Percentiles rank a stretch among this genome's conserved stretches.
Evolutionary conservation across 1,284 basidiomycete genomes (phyloP).

Genomic region (Cutaneotrichosporon daszewskae): DNA sequence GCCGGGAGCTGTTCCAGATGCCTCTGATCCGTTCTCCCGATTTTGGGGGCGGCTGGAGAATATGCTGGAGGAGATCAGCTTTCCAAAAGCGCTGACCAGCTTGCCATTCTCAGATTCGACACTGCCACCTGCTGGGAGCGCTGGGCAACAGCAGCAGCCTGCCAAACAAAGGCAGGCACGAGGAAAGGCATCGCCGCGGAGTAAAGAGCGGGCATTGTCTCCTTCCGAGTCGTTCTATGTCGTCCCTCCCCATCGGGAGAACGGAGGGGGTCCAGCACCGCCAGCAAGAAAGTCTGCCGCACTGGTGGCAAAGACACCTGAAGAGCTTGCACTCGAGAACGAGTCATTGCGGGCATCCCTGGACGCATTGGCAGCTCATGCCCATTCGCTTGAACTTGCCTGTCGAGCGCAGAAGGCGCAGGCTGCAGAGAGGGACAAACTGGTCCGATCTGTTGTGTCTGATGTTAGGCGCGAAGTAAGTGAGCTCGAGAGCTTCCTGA

Average conservation of each 20-base stretch:
- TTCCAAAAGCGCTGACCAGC: constrained; percentile 33
- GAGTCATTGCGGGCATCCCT: constrained; percentile 39
- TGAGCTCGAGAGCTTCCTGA: background rate
- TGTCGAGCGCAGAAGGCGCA: constrained; percentile 26
- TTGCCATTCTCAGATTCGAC: no score
- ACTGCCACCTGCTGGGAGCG: no score
- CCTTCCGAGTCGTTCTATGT: constrained; percentile 37
- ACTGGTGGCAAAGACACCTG: constrained; percentile 38
- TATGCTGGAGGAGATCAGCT: constrained; percentile 43
- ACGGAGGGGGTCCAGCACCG: no score
- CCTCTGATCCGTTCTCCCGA: constrained; percentile 43
- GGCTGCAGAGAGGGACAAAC: constrained; percentile 33
- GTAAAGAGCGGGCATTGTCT: constrained; percentile 12
- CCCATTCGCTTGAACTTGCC: constrained; percentile 30
- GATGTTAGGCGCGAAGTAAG: constrained; percentile 41
- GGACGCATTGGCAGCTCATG: constrained; percentile 41
- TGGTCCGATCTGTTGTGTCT: constrained; percentile 35
- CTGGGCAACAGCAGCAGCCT: no score
- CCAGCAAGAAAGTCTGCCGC: no score
- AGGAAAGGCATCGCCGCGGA: no score
- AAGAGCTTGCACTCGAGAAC: constrained; percentile 47
- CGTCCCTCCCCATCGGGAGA: constrained; percentile 14
- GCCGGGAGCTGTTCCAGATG: constrained; percentile 33
- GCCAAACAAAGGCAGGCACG: background rate
- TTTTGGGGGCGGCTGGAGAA: constrained; percentile 49